These are phyloP conservation scores for Articulospora tetracladia DNA, from an alignment of 495 filamentous ascomycete species.

Conservation along the genomic window DNA sequence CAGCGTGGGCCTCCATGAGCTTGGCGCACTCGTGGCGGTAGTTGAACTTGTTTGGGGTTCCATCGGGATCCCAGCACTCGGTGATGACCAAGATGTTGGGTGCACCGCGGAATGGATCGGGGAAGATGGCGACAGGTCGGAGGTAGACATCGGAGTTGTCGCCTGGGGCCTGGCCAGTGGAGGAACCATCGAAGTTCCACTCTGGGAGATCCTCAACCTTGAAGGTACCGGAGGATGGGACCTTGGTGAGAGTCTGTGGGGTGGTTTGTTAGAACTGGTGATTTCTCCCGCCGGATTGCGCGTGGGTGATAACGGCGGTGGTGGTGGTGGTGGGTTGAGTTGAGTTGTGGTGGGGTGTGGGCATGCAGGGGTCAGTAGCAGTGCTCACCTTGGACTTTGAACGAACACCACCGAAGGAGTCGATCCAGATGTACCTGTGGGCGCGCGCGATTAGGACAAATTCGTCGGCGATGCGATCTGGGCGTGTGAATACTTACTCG, in stretches of 20 bases:
- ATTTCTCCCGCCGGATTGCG: constrained; percentile 24
- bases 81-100: constrained; percentile 89
- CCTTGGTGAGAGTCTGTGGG: constrained; percentile 70
- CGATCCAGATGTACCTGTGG: constrained; percentile 89
- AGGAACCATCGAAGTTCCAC: constrained; percentile 99
- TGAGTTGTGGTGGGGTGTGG: constrained; percentile 23
- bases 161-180: constrained; percentile 88
- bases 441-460: not conserved
- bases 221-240: constrained; percentile 42
- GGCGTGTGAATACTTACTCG: constrained; percentile 55
- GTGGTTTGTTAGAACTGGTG: constrained; percentile 5
- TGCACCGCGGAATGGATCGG: constrained; percentile 82
- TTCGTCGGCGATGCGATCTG: not conserved
- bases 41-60: constrained; percentile 98
- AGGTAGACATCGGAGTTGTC: constrained; percentile 99
- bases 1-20: constrained; percentile 82
- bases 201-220: constrained; percentile 81
- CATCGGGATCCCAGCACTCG: constrained; percentile 96
- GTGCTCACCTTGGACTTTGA: constrained; percentile 87
- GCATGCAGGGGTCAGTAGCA: constrained; percentile 15
- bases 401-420: constrained; percentile 69
- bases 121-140: constrained; percentile 82
- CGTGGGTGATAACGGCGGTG: too few species aligned
- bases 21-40: constrained; percentile 84
- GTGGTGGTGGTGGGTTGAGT: too few species aligned